These are phyloP conservation scores for Lobosporangium transversale DNA, from an alignment of 192 early-diverging fungal species.

Conservation along the genomic window DNA sequence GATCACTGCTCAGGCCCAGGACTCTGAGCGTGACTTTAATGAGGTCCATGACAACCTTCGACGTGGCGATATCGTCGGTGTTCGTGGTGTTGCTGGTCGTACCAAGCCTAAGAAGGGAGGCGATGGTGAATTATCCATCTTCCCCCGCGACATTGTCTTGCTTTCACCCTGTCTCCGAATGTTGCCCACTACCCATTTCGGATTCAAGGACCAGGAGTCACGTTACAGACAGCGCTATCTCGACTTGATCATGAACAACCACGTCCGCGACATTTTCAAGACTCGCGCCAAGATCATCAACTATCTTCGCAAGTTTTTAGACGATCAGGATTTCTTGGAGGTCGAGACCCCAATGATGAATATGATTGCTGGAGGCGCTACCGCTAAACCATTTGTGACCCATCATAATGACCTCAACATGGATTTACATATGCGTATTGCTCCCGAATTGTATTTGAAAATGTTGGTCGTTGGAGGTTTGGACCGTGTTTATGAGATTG, in stretches of 20 bases:
- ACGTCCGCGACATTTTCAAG: constrained; percentile 94
- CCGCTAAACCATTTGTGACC: constrained; percentile 99
- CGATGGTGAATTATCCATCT: constrained; percentile 92
- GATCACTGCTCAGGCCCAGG: constrained; percentile 87
- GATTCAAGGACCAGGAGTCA: constrained; percentile 96
- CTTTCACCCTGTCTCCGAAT: constrained; percentile 96
- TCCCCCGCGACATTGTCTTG: constrained; percentile 86
- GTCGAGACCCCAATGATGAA: constrained; percentile 99
- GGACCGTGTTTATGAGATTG: constrained; percentile 99
- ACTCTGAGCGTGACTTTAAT: constrained; percentile 74
- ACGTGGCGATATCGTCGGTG: constrained; percentile 97
- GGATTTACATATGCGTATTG: constrained; percentile 98
- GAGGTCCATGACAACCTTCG: constrained; percentile 84
- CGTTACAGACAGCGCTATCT: constrained; percentile 98
- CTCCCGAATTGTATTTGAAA: constrained; percentile 98
- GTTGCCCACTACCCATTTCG: constrained; percentile 94
- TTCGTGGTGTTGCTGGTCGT: constrained; percentile 89
- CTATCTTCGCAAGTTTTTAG: constrained; percentile 95
- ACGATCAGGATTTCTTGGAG: constrained; percentile 95
- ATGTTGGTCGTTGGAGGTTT: constrained; percentile 97
- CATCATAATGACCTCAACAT: constrained; percentile 99
- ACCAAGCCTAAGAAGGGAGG: constrained; percentile 74
- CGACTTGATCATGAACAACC: constrained; percentile 98
- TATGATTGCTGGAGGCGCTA: constrained; percentile 97
- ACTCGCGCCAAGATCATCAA: constrained; percentile 93